These are phyloP conservation scores for Babesia bigemina DNA, from an alignment of 169 alveolate genomes.

Conservation along the genomic window DNA sequence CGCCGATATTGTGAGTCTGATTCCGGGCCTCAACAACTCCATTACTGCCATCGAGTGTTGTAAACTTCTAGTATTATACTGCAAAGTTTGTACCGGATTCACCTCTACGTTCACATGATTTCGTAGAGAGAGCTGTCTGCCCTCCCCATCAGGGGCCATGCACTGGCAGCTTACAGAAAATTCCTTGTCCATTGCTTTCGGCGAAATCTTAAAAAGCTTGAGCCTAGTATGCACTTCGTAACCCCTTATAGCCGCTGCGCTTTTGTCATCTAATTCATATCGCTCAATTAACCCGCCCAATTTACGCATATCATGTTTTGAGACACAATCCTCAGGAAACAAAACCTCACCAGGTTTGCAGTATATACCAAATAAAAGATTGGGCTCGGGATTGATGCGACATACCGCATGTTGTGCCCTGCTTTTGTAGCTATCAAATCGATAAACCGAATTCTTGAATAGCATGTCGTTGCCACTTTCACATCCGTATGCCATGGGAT, in stretches of 20 bases:
- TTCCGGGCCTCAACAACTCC: background rate
- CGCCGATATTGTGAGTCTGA: background rate
- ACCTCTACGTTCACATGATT: background rate
- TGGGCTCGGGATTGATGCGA: conserved; percentile 39
- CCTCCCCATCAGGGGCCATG: no score
- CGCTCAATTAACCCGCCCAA: background rate
- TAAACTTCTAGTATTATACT: background rate
- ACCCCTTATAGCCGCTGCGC: background rate
- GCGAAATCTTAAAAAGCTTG: conserved; percentile 31
- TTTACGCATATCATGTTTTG: background rate
- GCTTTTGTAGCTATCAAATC: no score
- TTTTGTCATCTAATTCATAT: background rate
- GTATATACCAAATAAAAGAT: conserved; percentile 65
- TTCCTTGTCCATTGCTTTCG: background rate
- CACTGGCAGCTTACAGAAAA: conserved; percentile 33
- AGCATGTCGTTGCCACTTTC: conserved; percentile 34
- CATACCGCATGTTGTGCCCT: background rate
- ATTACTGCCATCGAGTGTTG: background rate
- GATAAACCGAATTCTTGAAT: conserved; percentile 28
- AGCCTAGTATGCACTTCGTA: background rate
- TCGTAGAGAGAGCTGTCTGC: background rate
- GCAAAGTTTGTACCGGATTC: background rate
- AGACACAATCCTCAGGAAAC: conserved; percentile 21
- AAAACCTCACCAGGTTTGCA: conserved; percentile 50
- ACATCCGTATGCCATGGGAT: conserved; percentile 65